Base-by-base conservation (phyloP, 2,329 filamentous ascomycete species). In the Botryotinia narcissicola region DNA sequence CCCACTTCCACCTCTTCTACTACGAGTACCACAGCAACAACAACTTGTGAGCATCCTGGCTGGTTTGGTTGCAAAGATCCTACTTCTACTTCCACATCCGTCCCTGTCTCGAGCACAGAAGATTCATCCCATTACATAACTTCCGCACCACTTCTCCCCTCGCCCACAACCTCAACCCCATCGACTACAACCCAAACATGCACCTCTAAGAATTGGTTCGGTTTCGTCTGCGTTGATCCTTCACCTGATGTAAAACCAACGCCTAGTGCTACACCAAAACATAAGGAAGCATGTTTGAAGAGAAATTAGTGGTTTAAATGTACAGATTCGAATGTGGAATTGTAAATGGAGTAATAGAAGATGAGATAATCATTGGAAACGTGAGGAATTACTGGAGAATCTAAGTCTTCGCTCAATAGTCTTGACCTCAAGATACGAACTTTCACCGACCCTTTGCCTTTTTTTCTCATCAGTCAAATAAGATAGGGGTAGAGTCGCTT, bases 31-130 rank as follows among this genome's bases (percentile, higher is more conserved):
- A 74, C 77, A 54, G 73, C 75, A n/a, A 75, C 77, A 35, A 76
- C 78, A 22, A 82, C 79, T 4, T 86, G 84, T 75, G 78, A 79
- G 59, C 81, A 82, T 54, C 82, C 82, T 25, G 84, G 84, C 9
- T 86, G 83, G 83, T 85, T 84, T 73, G 84, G 84, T 54, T 85
- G 84, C 70, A 83, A 87, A 16, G 86, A 89, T 75, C 83, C 84
- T 25, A 84, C 82, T 2, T 83, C 84, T 20, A 84, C 82, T 3
- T 82, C 83, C 0, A 83, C 32, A 20, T 70, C 63, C 20, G 22
- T 40, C 10, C 51, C 64, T 44, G 29, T n/a, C 25, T 69, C 63
- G 20, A 57, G 46, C 42, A 57, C 64, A 78, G 72, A 81, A 29
- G 79, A 81, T 3, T 80, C 80, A 29, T 79, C 80, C 37, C 81